A percentile compares a stretch with the other conserved stretches of the same genome.
phyloP scores from a whole-genome alignment of 768 basidiomycete species.

The Mycena polygramma region DNA sequence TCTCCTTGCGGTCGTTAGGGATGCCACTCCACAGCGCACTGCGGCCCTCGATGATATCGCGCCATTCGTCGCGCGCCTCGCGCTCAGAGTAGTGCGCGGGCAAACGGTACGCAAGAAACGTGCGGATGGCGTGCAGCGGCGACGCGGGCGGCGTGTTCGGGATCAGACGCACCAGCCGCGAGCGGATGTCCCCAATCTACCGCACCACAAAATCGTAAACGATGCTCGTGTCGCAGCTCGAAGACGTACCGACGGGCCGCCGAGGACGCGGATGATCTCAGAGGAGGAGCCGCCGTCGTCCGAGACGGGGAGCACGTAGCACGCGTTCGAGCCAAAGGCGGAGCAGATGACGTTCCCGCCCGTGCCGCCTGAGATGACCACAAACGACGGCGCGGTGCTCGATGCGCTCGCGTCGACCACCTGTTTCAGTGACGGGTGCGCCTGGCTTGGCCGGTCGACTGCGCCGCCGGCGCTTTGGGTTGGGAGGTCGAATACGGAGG shows the following conservation, averaged over 20 bases:
- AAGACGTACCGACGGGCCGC: conserved; percentile 77
- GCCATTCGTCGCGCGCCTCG: conserved; percentile 91
- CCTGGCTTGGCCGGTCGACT: conserved; percentile 22
- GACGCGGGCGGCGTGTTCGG: conserved; percentile 71
- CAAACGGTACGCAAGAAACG: conserved; percentile 84
- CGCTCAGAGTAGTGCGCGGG: conserved; percentile 76
- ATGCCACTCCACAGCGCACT: conserved; percentile 88
- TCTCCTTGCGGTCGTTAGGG: conserved; percentile 91
- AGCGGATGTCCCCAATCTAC: conserved; percentile 81
- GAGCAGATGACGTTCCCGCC: conserved; percentile 93
- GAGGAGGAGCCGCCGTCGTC: conserved; percentile 97
- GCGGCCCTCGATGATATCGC: conserved; percentile 90
- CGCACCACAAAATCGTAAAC: too few relatives aligned
- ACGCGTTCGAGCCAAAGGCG: conserved; percentile 79
- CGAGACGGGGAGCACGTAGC: conserved; percentile 92
- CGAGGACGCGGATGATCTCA: conserved; percentile 93
- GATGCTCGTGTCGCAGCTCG: too few relatives aligned
- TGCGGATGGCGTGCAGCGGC: conserved; percentile 79
- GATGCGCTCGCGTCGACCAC: conserved; percentile 2
- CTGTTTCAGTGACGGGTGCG: conserved; percentile 20
- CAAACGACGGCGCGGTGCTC: conserved; percentile 57
- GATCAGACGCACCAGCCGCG: conserved; percentile 89
- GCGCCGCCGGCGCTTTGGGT: conserved; percentile 49
- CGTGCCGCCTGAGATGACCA: conserved; percentile 94
- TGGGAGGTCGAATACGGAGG: conserved; percentile 83